A percentile compares a stretch with the other conserved stretches of the same genome.
Conservation (phyloP, 495 filamentous ascomycete species). For the Neurospora sp. region DNA sequence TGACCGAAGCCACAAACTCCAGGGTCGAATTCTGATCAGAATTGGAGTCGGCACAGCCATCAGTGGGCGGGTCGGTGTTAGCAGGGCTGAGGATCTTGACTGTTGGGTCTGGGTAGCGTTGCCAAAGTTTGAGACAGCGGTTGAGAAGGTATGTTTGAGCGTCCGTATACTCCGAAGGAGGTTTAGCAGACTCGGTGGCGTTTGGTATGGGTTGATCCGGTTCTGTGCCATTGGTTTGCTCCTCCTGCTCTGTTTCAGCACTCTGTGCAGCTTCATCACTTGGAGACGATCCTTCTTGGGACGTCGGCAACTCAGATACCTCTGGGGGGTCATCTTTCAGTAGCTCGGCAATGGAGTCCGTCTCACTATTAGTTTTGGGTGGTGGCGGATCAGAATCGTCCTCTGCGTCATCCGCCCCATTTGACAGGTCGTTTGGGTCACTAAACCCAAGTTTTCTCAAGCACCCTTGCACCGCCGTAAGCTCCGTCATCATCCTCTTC, state of each 20-base stretch:
- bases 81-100: slow-evolving; percentile 61
- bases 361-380: slow-evolving; percentile 9
- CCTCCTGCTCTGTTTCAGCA: not conserved
- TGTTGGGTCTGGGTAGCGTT: slow-evolving; percentile 59
- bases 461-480: slow-evolving; percentile 66
- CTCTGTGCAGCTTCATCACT: not conserved
- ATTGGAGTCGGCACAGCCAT: slow-evolving; percentile 38
- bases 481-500: slow-evolving; percentile 59
- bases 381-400: slow-evolving; percentile 14
- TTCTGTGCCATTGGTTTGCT: not conserved
- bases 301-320: slow-evolving; percentile 10
- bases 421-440: slow-evolving; percentile 13
- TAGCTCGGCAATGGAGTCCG: slow-evolving; percentile 35
- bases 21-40: slow-evolving; percentile 22
- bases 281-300: not conserved
- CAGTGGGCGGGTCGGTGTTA: slow-evolving; percentile 64
- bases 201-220: not conserved
- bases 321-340: slow-evolving; percentile 34
- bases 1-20: slow-evolving; percentile 56
- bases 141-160: slow-evolving; percentile 50
- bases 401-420: slow-evolving; percentile 13
- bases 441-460: slow-evolving; percentile 41
- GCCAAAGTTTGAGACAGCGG: slow-evolving; percentile 71
- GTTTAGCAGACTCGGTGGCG: not conserved
- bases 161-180: slow-evolving; percentile 34